Evolutionary conservation across 202 grass and related monocot species (phyloP), one percentile per base, ranked within the genome.

Genomic region (Dendrocalamus latiflorus): DNA sequence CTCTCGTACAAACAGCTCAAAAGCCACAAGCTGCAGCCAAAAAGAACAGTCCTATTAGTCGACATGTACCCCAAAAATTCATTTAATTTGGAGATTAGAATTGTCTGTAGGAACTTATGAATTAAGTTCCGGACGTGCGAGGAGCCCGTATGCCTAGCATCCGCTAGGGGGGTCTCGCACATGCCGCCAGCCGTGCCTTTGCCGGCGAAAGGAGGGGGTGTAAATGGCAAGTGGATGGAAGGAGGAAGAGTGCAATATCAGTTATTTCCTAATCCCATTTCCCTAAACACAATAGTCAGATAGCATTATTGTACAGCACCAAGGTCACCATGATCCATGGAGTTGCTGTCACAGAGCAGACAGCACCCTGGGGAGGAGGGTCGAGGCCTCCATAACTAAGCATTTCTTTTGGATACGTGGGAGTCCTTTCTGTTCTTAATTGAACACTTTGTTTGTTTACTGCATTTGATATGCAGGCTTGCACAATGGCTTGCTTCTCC

Each of bases 311-410:
- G 0, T 36, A 36, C 34, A 36, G 34, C 34, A 36, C 34, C 34
- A 6, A 36, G 5, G 34, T 36, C 34, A 36, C 34, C 34, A 0
- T 36, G 34, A 36, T 36, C 76, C 16, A 81, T 89, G 84, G 45
- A 74, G 57, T 43, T 87, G 87, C 75, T 87, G 69, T 49, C 21
- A 54, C 53, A 71, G 22, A 61, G 85, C 75, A 78, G 84, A 85
- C 87, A 93, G 41, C 65, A 75, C 26, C 78, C 81, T 85, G 76
- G 87, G 79, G 62, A 69, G 18, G 16, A 70, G 86, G 53, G 42
- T 16, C 43, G 66, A 69, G 62, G 63, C 60, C 59, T 83, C 74
- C 64, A 43, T 43, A 82, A 53, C 17, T 78, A 78, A 56, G 39
- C 28, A 79, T 80, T 80, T 62, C n/a, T 69, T 65, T 66, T 54